These are phyloP conservation scores for Exobasidium cylindrosporum DNA, from an alignment of 1,284 basidiomycete species.

Conservation along the genomic window DNA sequence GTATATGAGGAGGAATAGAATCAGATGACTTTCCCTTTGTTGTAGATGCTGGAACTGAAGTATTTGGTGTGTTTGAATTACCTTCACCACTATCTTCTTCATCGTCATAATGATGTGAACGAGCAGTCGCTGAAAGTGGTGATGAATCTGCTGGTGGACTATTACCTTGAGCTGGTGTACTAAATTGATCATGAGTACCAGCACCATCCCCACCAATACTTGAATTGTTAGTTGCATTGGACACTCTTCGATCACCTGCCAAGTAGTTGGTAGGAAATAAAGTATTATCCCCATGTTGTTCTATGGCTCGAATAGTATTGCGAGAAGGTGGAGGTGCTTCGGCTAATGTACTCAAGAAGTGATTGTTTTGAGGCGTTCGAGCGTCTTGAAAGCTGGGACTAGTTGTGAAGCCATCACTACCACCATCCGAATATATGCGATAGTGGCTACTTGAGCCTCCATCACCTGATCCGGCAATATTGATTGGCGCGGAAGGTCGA, in stretches of 20 bases:
- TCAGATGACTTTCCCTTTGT: background rate
- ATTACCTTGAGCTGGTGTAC: background rate
- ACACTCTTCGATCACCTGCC: background rate
- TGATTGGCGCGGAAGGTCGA: background rate
- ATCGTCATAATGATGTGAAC: background rate
- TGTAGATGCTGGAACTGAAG: background rate
- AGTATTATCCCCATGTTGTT: background rate
- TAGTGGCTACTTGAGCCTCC: background rate
- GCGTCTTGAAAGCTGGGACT: conserved; percentile 34
- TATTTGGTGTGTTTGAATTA: background rate
- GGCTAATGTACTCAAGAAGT: conserved; percentile 59
- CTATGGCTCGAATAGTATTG: background rate
- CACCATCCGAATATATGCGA: background rate
- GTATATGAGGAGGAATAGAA: background rate
- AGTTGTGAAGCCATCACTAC: background rate
- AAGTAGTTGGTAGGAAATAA: background rate
- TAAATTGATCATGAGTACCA: background rate
- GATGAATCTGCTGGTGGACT: background rate
- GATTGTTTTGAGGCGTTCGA: conserved; percentile 59
- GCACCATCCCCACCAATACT: background rate
- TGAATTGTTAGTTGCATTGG: background rate
- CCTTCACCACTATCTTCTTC: background rate
- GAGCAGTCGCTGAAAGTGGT: background rate
- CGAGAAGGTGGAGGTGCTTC: conserved; percentile 33
- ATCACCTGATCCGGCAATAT: background rate